Evolutionary conservation across 2,329 filamentous ascomycete genomes (phyloP), one percentile per base, ranked within the genome.

Genomic region (Cladosporium sp.): DNA sequence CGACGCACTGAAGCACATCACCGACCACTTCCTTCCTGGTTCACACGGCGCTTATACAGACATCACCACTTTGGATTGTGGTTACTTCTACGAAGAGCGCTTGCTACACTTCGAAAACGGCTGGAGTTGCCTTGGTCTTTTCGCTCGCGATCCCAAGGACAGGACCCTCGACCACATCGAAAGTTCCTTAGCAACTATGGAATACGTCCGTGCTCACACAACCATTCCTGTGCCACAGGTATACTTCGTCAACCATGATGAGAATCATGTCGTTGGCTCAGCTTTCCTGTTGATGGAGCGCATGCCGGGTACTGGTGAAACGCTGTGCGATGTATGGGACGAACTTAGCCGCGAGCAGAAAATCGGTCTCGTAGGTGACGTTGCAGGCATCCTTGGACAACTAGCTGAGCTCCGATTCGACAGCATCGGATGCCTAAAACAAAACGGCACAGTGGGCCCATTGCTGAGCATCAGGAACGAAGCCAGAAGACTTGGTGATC

Each of bases 281-380:
- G 4, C 69, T 2, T 69, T 68, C 28, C 60, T 67, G 21, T 52
- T 70, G 4, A 67, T 69, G 67, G 67, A 70, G 60, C 33, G 53
- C 1, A 28, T 71, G 49, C 21, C 26, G 18, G 50, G 50, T 26
- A 26, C 26, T n/a, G 50, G 26, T 7, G 28, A 31, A 12, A 6
- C 16, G 3, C 44, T 67, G 16, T 37, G 16, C n/a, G 40, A 37
- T 11, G 11, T 67, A n/a, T 68, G 67, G 67, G n/a, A 56, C 1
- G 33, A 66, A n/a, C 58, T 70, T 26, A 8, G 4, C 3, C 35
- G 59, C 12, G 23, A 65, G 14, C 58, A 67, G 7, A 67, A 65
- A 37, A 46, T 46, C 8, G 63, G 10, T 8, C 65, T 66, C 23
- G n/a, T 69, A 5, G 61, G 33, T n/a, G 26, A 49, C 16, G 14